Percentiles rank a stretch among this genome's conserved stretches.
phyloP scores from a whole-genome alignment of 768 basidiomycete genomes.

The Pisolithus marmoratus region DNA sequence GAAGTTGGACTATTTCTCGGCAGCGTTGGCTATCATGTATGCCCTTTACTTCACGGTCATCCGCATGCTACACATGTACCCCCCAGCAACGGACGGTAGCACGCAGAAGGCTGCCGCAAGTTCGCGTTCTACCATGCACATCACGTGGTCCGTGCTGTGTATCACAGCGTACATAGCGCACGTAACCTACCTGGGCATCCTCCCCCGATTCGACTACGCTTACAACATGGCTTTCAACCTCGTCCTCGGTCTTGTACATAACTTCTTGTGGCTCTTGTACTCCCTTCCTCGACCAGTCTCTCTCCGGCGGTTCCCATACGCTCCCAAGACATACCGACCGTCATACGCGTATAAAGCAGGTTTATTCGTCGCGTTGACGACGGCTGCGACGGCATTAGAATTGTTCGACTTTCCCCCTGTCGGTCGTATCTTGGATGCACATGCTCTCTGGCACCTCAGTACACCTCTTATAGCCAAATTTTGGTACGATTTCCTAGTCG shows the following conservation, averaged over 20 bases:
- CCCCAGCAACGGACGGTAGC: constrained; percentile 21
- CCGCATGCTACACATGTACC: constrained; percentile 73
- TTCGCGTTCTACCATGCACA: constrained; percentile 11
- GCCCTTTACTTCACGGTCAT: constrained; percentile 74
- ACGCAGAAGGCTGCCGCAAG: constrained; percentile 23
- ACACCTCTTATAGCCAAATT: constrained; percentile 71
- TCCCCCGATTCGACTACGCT: constrained; percentile 83
- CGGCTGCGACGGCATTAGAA: constrained; percentile 72
- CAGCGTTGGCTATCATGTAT: constrained; percentile 76
- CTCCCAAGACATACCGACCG: constrained; percentile 55
- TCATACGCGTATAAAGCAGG: constrained; percentile 47
- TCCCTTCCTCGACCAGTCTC: constrained; percentile 47
- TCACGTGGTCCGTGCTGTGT: constrained; percentile 48
- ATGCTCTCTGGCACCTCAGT: constrained; percentile 86
- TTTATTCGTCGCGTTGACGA: constrained; percentile 63
- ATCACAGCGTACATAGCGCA: constrained; percentile 58
- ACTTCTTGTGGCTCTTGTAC: constrained; percentile 76
- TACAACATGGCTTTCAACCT: constrained; percentile 92
- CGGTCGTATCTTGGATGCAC: constrained; percentile 76
- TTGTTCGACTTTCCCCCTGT: constrained; percentile 88
- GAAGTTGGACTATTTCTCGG: constrained; percentile 92
- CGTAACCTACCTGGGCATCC: constrained; percentile 68
- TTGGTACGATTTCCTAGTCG: constrained; percentile 84
- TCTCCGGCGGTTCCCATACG: constrained; percentile 49
- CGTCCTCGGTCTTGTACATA: constrained; percentile 69